These are phyloP conservation scores for Hymenotorrendiella dingleyae DNA, from an alignment of 2,329 filamentous ascomycete species.

Conservation along the genomic window DNA sequence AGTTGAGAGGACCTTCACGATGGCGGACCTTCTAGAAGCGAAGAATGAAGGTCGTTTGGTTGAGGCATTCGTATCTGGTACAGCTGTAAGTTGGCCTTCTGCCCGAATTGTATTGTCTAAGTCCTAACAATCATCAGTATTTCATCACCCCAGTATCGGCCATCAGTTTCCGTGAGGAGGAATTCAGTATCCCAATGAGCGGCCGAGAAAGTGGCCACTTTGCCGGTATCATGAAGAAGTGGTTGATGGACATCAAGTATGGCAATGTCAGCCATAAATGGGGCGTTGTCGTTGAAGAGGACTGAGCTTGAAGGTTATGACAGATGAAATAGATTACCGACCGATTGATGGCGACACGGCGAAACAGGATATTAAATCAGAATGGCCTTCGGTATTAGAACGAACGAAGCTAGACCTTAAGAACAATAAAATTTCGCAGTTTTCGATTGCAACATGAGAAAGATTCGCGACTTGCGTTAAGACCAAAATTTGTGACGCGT, in stretches of 20 bases:
- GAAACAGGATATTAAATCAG: too few relatives aligned
- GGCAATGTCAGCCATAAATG: slow-evolving; percentile 63
- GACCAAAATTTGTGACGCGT: too few relatives aligned
- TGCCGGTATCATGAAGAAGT: slow-evolving; percentile 56
- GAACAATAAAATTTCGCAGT: too few relatives aligned
- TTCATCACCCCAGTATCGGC: slow-evolving; percentile 65
- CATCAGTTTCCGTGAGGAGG: slow-evolving; percentile 60
- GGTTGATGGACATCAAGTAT: slow-evolving; percentile 69
- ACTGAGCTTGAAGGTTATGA: too few relatives aligned
- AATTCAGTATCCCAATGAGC: slow-evolving; percentile 57
- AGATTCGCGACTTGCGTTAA: too few relatives aligned
- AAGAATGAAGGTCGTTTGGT: slow-evolving; percentile 68
- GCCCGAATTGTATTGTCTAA: not conserved
- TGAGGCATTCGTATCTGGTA: slow-evolving; percentile 81
- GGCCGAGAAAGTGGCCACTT: slow-evolving; percentile 46
- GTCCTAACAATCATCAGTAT: slow-evolving; percentile 36
- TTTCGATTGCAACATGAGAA: too few relatives aligned
- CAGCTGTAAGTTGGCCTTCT: slow-evolving; percentile 42
- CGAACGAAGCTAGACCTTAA: too few relatives aligned
- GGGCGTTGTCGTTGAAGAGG: slow-evolving; percentile 60
- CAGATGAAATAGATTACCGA: too few relatives aligned
- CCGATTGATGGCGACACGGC: too few relatives aligned
- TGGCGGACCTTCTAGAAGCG: slow-evolving; percentile 69
- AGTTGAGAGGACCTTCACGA: slow-evolving; percentile 76
- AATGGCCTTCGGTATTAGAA: too few relatives aligned